Evolutionary conservation across 352 stramenopile genomes (phyloP).

Genomic region (Blastocystis sp.): DNA sequence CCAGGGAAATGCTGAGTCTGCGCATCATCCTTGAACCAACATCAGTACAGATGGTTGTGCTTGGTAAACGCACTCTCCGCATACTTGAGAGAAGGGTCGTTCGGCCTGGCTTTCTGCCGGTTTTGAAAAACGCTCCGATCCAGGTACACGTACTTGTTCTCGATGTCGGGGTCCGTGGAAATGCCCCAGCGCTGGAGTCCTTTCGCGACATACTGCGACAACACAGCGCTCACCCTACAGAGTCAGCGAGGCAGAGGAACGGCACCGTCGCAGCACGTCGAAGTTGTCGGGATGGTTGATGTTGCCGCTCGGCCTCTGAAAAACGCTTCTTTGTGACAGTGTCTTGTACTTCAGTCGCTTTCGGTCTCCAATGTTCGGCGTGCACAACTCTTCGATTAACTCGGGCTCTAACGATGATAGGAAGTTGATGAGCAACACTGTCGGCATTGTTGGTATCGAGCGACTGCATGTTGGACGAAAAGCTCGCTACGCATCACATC

Average conservation of each 20-base stretch:
- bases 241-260: background rate
- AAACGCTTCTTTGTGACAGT: conserved; percentile 20
- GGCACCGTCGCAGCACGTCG: conserved; percentile 21
- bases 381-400: conserved; percentile 36
- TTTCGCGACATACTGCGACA: conserved; percentile 37
- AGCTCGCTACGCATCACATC: background rate
- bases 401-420: conserved; percentile 1
- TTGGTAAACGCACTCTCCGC: conserved; percentile 45
- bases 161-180: conserved; percentile 10
- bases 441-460: background rate
- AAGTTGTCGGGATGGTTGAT: conserved; percentile 20
- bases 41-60: conserved; percentile 24
- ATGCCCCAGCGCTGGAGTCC: conserved; percentile 21
- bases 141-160: conserved; percentile 48
- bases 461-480: background rate
- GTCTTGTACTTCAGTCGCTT: conserved; percentile 29
- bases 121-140: conserved; percentile 37
- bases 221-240: conserved; percentile 19
- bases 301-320: conserved; percentile 10
- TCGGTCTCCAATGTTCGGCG: background rate
- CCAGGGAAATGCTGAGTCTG: conserved; percentile 17
- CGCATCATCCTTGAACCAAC: background rate
- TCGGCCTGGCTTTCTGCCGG: background rate
- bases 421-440: background rate
- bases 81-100: conserved; percentile 38